phyloP scores from a whole-genome alignment of 2,329 filamentous ascomycete genomes.

The Pyrenophora graminea region DNA sequence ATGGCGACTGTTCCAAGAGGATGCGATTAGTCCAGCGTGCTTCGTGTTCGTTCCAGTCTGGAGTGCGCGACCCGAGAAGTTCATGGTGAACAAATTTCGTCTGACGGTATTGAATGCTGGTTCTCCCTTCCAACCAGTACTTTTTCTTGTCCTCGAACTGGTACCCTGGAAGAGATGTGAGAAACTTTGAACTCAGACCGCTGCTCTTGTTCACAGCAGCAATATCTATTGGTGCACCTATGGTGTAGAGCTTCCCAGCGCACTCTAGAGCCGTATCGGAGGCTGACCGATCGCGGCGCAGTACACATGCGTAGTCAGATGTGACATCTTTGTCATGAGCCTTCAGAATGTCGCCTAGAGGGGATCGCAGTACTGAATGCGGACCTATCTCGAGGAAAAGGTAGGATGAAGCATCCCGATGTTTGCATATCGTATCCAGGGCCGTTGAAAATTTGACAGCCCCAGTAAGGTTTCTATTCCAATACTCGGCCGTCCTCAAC shows the following conservation, averaged over 20 bases:
- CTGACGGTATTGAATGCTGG: conserved; percentile 15
- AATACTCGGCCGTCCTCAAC: conserved; percentile 16
- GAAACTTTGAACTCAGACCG: not conserved
- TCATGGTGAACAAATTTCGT: conserved; percentile 12
- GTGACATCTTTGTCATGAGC: not conserved
- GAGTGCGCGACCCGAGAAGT: conserved; percentile 29
- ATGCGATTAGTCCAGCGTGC: conserved; percentile 30
- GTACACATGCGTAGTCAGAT: conserved; percentile 16
- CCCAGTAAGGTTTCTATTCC: conserved; percentile 20
- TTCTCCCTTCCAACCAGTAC: conserved; percentile 19
- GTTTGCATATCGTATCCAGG: conserved; percentile 22
- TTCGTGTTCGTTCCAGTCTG: conserved; percentile 18
- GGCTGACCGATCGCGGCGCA: conserved; percentile 11
- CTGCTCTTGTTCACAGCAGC: conserved; percentile 3
- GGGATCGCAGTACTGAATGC: conserved; percentile 18
- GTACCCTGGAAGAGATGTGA: conserved; percentile 15
- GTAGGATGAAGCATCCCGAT: conserved; percentile 1
- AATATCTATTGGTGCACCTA: conserved; percentile 8
- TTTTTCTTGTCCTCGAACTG: conserved; percentile 16
- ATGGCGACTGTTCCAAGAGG: conserved; percentile 44
- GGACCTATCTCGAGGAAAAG: conserved; percentile 26
- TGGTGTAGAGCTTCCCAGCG: conserved; percentile 7
- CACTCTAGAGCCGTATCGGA: conserved; percentile 15
- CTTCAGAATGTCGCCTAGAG: conserved; percentile 15
- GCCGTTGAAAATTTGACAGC: conserved; percentile 20